phyloP scores from a whole-genome alignment of 2,329 filamentous ascomycete genomes.

The Alternaria alternata region DNA sequence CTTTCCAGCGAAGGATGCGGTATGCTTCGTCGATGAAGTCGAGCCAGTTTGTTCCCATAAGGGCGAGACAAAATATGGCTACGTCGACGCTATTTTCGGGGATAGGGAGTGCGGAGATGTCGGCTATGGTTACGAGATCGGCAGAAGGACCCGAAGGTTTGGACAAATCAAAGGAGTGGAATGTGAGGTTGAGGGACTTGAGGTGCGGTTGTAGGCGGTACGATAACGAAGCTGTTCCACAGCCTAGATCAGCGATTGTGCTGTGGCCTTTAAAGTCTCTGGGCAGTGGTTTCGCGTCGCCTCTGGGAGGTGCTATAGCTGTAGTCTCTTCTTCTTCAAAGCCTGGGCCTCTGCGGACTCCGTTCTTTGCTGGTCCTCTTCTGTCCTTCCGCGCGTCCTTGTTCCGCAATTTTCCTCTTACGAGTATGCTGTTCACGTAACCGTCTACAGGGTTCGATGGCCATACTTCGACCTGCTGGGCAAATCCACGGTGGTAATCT shows the following conservation, averaged over 20 bases:
- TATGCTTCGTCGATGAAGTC: conserved; percentile 96
- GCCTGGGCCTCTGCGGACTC: conserved; percentile 22
- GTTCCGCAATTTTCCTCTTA: conserved; percentile 66
- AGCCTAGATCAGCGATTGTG: conserved; percentile 89
- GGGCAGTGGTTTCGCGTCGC: conserved; percentile 65
- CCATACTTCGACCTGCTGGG: conserved; percentile 94
- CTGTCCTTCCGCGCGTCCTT: conserved; percentile 51
- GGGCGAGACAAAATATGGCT: conserved; percentile 91
- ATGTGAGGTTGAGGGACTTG: conserved; percentile 73
- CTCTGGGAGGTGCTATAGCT: conserved; percentile 18
- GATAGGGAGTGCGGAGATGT: conserved; percentile 85
- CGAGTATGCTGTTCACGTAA: conserved; percentile 76
- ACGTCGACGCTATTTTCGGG: conserved; percentile 80
- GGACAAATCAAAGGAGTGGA: conserved; percentile 89
- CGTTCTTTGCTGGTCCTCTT: conserved; percentile 48
- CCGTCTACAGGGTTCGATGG: conserved; percentile 94
- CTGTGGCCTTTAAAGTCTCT: conserved; percentile 72
- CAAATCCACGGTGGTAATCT: conserved; percentile 96
- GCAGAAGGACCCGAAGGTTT: conserved; percentile 75
- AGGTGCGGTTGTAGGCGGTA: conserved; percentile 69
- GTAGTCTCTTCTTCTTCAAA: conserved; percentile 17
- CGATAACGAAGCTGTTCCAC: conserved; percentile 87
- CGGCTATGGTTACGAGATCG: conserved; percentile 81
- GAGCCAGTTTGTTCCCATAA: conserved; percentile 99
- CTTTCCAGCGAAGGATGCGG: conserved; percentile 88